Base-by-base conservation (phyloP, 1,284 basidiomycete genomes). In the Rhodotorula sp. region DNA sequence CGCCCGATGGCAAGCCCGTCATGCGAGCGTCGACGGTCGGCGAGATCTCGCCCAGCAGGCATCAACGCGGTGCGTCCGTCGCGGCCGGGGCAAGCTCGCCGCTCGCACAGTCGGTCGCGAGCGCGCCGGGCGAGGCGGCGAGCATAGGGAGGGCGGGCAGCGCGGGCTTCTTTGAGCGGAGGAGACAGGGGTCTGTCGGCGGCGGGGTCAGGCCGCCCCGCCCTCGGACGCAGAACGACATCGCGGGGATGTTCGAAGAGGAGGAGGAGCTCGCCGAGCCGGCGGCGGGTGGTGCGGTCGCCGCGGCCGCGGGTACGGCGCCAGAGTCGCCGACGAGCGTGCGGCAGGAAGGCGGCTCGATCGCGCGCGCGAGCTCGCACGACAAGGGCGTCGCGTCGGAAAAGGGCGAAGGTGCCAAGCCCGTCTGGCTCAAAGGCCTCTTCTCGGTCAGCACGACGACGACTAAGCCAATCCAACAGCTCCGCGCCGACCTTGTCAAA, bases 361-460 rank as follows among this genome's bases (percentile, higher is more conserved):
- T 69, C 25, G 74, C 69, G 3, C 54, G 44, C 9, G 34, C 61
- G 37, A 21, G 62, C 39, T 34, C 54, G 39, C 39, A 63, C 29
- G 69, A 66, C 32, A 64, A 61, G 41, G 56, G 44, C 29, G 19
- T 13, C 19, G 7, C 39, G 50, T 5, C 32, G 32, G 64, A 65
- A 29, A 65, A 59, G 44, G 39, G 34, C 34, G 66, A 65, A 25
- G 53, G 51, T 15, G 74, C 73, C 29, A 76, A 76, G 59, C 75
- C 70, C 5, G 70, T 75, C 13, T 75, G 75, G 71, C 79, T 81
- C 61, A 81, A 83, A 72, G 83, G 83, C 10, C 76, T 84, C 21
- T 84, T 83, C 71, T 81, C 80, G 51, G 96, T 98, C 53, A 91
- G 93, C 44, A 99, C 96, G 19, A 99, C 96, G 0, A 92, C 92